A percentile compares a stretch with the other conserved stretches of the same genome.
Conservation (phyloP, 257 asterid species). For the Solanum appendiculatum region DNA sequence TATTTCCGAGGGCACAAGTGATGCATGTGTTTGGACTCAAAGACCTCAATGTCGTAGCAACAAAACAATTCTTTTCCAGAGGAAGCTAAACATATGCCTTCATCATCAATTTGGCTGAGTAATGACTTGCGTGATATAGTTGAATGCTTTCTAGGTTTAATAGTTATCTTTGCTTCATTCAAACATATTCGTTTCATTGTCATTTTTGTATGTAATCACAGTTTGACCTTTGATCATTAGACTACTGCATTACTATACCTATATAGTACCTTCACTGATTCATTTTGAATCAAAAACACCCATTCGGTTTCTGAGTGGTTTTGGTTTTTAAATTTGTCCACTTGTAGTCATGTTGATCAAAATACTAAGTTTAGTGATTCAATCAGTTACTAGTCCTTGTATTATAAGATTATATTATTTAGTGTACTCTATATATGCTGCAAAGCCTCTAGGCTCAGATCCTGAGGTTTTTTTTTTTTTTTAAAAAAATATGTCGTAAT, state of each 20-base stretch:
- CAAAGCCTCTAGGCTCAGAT: no score
- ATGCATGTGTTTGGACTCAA: neutral
- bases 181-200: neutral
- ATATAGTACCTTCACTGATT: neutral
- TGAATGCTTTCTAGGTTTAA: neutral
- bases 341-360: neutral
- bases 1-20: conserved; percentile 82
- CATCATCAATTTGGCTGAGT: neutral
- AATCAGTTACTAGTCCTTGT: no score
- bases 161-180: neutral
- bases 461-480: no score
- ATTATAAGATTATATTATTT: no score
- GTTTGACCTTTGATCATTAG: neutral
- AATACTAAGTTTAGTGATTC: no score
- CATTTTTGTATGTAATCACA: neutral
- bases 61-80: neutral
- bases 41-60: neutral
- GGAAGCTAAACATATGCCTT: neutral
- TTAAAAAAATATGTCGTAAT: no score
- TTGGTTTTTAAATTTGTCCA: neutral
- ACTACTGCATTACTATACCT: neutral
- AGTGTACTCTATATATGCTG: no score
- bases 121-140: neutral
- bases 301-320: neutral
- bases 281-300: neutral